Conservation (phyloP, 768 basidiomycete genomes). For the Rhodotorula diobovata region DNA sequence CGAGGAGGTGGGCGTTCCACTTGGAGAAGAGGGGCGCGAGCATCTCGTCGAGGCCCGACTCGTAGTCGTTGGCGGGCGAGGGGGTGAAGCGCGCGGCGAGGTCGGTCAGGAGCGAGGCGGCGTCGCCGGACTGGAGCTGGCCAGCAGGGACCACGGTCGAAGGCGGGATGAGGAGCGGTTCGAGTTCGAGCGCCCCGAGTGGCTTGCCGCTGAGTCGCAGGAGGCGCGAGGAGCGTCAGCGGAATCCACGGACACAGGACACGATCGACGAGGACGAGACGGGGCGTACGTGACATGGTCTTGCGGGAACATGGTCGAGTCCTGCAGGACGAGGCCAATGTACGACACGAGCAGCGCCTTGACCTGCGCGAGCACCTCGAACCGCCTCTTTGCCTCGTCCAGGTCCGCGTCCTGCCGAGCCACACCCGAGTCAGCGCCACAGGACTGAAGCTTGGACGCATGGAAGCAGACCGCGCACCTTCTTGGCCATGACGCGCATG, state of each 20-base stretch:
- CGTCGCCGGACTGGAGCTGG: slow-evolving; percentile 61
- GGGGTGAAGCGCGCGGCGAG: slow-evolving; percentile 64
- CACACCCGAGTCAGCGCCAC: too few species aligned
- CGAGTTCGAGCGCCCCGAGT: slow-evolving; percentile 72
- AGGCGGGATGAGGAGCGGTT: slow-evolving; percentile 69
- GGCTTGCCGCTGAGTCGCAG: slow-evolving; percentile 54
- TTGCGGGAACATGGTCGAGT: slow-evolving; percentile 91
- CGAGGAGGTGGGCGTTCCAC: slow-evolving; percentile 47
- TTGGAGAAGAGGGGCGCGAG: slow-evolving; percentile 64
- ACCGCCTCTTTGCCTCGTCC: slow-evolving; percentile 54
- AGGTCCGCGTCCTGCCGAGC: slow-evolving; percentile 21
- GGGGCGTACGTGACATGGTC: slow-evolving; percentile 46
- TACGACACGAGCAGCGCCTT: slow-evolving; percentile 83
- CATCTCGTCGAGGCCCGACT: slow-evolving; percentile 69
- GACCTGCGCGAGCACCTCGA: slow-evolving; percentile 64
- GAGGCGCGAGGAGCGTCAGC: slow-evolving; percentile 62
- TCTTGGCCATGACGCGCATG: slow-evolving; percentile 54
- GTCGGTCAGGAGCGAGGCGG: slow-evolving; percentile 77
- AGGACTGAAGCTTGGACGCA: too few species aligned
- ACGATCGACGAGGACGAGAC: neutral
- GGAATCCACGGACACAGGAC: slow-evolving; percentile 36
- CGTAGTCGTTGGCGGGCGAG: slow-evolving; percentile 50
- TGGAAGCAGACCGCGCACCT: slow-evolving; percentile 50
- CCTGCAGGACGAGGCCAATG: slow-evolving; percentile 74
- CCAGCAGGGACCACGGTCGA: slow-evolving; percentile 53